A percentile compares a stretch with the other conserved stretches of the same genome.
phyloP scores from a whole-genome alignment of 768 basidiomycete species.

The Auricularia auricula-judae region DNA sequence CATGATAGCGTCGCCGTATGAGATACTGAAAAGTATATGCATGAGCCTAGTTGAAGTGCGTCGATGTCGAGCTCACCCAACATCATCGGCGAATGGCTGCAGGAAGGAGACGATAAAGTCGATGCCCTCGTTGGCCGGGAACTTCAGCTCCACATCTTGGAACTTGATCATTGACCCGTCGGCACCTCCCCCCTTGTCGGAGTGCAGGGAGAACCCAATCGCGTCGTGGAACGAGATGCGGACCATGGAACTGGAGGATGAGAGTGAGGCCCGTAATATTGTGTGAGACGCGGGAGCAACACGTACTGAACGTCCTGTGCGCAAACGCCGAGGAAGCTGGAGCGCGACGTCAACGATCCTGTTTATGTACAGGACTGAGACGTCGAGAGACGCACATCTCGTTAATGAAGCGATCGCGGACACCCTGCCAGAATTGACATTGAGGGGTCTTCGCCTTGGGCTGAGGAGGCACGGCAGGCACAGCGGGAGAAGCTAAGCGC shows the following conservation, averaged over 20 bases:
- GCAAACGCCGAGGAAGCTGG: neutral
- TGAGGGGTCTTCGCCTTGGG: neutral
- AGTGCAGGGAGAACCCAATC: neutral
- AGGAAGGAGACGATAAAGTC: constrained; percentile 9
- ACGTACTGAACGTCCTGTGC: neutral
- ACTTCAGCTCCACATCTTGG: neutral
- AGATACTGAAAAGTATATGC: constrained; percentile 16
- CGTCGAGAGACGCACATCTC: neutral
- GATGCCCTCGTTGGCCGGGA: constrained; percentile 9
- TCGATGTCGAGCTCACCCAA: neutral
- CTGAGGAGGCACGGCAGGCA: neutral
- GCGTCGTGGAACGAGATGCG: neutral
- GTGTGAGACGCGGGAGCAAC: neutral
- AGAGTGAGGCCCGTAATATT: neutral
- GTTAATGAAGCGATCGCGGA: neutral
- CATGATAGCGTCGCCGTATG: constrained; percentile 24
- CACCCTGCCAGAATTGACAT: neutral
- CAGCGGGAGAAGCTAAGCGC: neutral
- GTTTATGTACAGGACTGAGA: neutral
- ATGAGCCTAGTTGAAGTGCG: neutral
- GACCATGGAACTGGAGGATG: too few relatives aligned
- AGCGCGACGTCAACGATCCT: neutral
- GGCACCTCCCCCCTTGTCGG: constrained; percentile 11
- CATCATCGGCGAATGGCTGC: constrained; percentile 2
- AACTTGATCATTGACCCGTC: constrained; percentile 12